phyloP scores from a whole-genome alignment of 805 yeast genomes.

The Candida ulmi region DNA sequence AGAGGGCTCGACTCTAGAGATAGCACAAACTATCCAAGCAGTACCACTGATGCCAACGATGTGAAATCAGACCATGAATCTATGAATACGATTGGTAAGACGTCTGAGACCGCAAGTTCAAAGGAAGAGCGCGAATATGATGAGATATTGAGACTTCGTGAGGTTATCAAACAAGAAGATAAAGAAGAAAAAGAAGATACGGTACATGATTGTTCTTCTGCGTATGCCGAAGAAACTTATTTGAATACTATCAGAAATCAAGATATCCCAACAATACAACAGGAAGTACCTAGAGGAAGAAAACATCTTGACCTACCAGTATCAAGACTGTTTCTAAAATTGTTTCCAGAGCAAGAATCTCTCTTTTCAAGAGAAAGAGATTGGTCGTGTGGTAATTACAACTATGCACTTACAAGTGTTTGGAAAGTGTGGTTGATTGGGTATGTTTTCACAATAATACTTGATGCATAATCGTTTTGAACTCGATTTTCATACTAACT shows the following conservation, averaged over 20 bases:
- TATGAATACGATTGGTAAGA: no score
- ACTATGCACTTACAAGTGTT: neutral
- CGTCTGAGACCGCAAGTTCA: neutral
- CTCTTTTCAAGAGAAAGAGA: constrained; percentile 1
- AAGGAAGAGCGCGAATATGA: neutral
- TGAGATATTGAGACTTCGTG: neutral
- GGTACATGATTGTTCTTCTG: neutral
- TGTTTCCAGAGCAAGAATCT: neutral
- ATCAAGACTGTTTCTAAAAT: constrained; percentile 1
- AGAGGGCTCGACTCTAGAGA: no score
- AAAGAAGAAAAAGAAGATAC: neutral
- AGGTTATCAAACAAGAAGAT: neutral
- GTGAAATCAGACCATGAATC: no score
- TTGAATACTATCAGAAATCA: constrained; percentile 3
- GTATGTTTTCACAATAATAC: constrained; percentile 4
- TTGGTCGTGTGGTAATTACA: neutral
- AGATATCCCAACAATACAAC: constrained; percentile 2
- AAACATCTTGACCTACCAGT: neutral
- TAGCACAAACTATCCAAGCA: no score
- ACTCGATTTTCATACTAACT: no score
- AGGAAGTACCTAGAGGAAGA: neutral
- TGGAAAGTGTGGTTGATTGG: constrained; percentile 12
- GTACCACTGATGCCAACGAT: no score
- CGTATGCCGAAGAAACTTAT: constrained; percentile 1
- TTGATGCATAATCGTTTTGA: neutral